phyloP scores from a whole-genome alignment of 1,139 yeast species.

The Saccharomyces hybrid region DNA sequence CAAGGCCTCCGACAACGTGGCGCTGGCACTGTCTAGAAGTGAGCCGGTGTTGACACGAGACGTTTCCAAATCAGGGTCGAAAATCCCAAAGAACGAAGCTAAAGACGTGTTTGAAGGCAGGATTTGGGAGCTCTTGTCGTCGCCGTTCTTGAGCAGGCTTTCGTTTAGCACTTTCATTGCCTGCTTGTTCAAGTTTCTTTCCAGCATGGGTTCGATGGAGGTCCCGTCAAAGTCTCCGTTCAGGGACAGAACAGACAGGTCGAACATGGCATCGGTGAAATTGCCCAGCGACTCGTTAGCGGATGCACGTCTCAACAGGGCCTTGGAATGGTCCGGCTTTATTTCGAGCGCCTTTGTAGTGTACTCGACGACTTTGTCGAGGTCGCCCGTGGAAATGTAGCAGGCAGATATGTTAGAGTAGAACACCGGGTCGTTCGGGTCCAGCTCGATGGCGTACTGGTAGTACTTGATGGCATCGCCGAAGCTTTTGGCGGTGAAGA shows the following conservation, averaged over 20 bases:
- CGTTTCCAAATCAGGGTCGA: conserved; percentile 25
- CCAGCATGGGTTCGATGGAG: conserved; percentile 68
- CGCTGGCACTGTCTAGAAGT: conserved; percentile 41
- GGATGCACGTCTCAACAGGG: conserved; percentile 68
- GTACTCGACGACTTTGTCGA: conserved; percentile 75
- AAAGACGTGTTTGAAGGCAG: conserved; percentile 81
- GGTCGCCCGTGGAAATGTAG: conserved; percentile 69
- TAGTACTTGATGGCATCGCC: conserved; percentile 67
- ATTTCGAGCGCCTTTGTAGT: conserved; percentile 74
- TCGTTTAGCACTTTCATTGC: conserved; percentile 58
- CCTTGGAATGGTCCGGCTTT: conserved; percentile 86
- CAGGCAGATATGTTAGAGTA: conserved; percentile 93
- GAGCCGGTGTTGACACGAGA: conserved; percentile 33
- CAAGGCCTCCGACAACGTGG: conserved; percentile 60
- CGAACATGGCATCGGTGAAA: conserved; percentile 79
- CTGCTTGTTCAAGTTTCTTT: conserved; percentile 71
- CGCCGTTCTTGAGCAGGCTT: conserved; percentile 40
- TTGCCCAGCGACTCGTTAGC: conserved; percentile 75
- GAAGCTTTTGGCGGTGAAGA: conserved; percentile 60
- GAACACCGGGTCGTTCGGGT: conserved; percentile 65
- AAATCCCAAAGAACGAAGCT: conserved; percentile 70
- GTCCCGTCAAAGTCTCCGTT: conserved; percentile 71
- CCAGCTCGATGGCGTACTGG: conserved; percentile 63
- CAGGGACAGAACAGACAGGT: conserved; percentile 72
- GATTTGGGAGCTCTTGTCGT: conserved; percentile 31